These are phyloP conservation scores for Arthrobotrys sphaeroides DNA, from an alignment of 2,329 filamentous ascomycete species.

Conservation along the genomic window DNA sequence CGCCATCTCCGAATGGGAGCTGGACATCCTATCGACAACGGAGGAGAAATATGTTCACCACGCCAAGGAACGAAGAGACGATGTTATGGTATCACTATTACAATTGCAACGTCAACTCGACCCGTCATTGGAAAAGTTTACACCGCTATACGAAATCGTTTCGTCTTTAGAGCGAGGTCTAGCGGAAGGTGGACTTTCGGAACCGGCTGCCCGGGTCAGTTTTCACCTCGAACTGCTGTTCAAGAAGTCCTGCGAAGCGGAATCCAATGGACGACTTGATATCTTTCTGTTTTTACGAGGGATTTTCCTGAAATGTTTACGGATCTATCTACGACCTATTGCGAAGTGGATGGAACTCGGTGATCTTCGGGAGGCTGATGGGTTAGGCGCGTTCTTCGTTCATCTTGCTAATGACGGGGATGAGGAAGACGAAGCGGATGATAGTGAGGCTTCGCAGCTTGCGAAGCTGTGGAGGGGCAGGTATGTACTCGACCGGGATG, in stretches of 20 bases:
- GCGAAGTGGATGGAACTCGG: conserved; percentile 86
- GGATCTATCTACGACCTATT: conserved; percentile 82
- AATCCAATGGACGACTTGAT: conserved; percentile 72
- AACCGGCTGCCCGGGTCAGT: conserved; percentile 53
- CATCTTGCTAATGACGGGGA: conserved; percentile 41
- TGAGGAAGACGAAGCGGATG: conserved; percentile 55
- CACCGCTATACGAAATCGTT: conserved; percentile 55
- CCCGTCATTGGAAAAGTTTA: conserved; percentile 52
- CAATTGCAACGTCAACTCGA: conserved; percentile 56
- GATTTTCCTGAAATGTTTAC: conserved; percentile 82
- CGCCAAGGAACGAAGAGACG: not conserved
- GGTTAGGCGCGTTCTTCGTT: conserved; percentile 80
- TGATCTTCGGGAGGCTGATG: conserved; percentile 66
- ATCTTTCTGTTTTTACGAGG: conserved; percentile 72
- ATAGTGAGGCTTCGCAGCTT: conserved; percentile 63
- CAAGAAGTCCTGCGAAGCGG: conserved; percentile 73
- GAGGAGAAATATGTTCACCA: conserved; percentile 47
- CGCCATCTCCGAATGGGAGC: conserved; percentile 48
- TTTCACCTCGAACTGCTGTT: conserved; percentile 79
- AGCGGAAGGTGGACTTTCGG: conserved; percentile 7
- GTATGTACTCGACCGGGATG: conserved; percentile 73
- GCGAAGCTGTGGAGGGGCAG: conserved; percentile 79
- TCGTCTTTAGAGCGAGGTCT: conserved; percentile 38
- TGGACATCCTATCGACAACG: conserved; percentile 51
- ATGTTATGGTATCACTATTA: conserved; percentile 55